Percentiles rank a stretch among this genome's conserved stretches.
These are phyloP conservation scores for Piper longum DNA, from an alignment of 164 flowering plant genomes.

Conservation along the genomic window DNA sequence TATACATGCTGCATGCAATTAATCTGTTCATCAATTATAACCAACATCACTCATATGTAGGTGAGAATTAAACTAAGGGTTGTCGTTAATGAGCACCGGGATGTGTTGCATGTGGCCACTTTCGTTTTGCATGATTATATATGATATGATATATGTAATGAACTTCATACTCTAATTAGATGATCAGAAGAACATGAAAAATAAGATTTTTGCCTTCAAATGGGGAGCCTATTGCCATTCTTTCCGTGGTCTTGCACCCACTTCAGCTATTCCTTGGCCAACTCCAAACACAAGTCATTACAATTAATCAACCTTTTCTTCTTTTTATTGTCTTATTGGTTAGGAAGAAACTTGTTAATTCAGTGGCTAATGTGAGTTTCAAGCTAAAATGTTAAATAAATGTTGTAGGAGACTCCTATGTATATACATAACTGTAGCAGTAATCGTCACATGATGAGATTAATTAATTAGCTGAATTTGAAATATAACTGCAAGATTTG, in stretches of 20 bases:
- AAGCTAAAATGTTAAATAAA: too few species aligned
- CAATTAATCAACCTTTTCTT: not conserved
- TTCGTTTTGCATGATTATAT: not conserved
- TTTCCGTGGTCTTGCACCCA: not conserved
- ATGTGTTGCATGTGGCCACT: slow-evolving; percentile 5
- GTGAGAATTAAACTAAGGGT: not conserved
- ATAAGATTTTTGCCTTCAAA: not conserved
- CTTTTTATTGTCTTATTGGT: not conserved
- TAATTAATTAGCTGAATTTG: too few species aligned
- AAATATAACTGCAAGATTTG: too few species aligned
- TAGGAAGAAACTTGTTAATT: not conserved
- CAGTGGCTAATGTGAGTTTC: not conserved
- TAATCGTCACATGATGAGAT: too few species aligned
- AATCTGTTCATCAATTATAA: too few species aligned
- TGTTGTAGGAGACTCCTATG: not conserved
- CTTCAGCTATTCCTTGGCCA: not conserved
- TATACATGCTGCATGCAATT: too few species aligned
- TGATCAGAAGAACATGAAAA: slow-evolving; percentile 1
- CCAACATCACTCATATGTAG: not conserved
- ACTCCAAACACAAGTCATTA: not conserved
- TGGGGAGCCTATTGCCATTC: not conserved
- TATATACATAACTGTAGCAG: too few species aligned
- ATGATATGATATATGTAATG: slow-evolving; percentile 11
- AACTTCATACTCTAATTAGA: not conserved
- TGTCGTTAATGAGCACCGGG: slow-evolving; percentile 7